Percentiles rank a stretch among this genome's conserved stretches.
Conservation (phyloP, 352 stramenopile species). For the Phytophthora kernoviae region DNA sequence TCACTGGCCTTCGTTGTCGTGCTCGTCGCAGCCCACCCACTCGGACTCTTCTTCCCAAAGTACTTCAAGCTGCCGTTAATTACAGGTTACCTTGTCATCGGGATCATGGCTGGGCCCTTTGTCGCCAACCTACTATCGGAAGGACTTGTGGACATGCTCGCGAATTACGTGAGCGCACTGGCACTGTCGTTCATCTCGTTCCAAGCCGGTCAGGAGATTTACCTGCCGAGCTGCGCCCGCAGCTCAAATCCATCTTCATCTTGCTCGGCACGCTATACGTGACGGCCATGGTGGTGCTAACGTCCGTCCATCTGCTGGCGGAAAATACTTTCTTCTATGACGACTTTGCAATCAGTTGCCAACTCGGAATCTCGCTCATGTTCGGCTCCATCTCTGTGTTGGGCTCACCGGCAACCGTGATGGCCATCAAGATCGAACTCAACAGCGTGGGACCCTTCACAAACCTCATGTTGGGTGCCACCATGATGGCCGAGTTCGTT, state of each 20-base stretch:
- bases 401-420: constrained; percentile 68
- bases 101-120: constrained; percentile 61
- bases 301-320: constrained; percentile 32
- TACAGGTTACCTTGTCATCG: constrained; percentile 66
- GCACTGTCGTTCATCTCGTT: constrained; percentile 78
- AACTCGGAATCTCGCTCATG: constrained; percentile 69
- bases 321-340: constrained; percentile 62
- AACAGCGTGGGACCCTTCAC: constrained; percentile 76
- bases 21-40: constrained; percentile 54
- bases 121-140: constrained; percentile 48
- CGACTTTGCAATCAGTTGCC: constrained; percentile 39
- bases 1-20: constrained; percentile 57
- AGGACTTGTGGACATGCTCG: constrained; percentile 41
- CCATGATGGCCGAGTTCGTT: constrained; percentile 73
- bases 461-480: constrained; percentile 71
- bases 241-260: constrained; percentile 63
- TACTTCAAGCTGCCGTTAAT: constrained; percentile 67
- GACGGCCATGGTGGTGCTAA: constrained; percentile 57
- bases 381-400: constrained; percentile 72
- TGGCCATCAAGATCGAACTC: constrained; percentile 80
- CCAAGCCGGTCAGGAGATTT: constrained; percentile 72
- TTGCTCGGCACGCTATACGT: constrained; percentile 50
- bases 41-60: constrained; percentile 63
- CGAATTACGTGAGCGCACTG: constrained; percentile 56
- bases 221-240: constrained; percentile 58